Base-by-base conservation (phyloP, 164 flowering plant genomes). In the Vitis cinerea region DNA sequence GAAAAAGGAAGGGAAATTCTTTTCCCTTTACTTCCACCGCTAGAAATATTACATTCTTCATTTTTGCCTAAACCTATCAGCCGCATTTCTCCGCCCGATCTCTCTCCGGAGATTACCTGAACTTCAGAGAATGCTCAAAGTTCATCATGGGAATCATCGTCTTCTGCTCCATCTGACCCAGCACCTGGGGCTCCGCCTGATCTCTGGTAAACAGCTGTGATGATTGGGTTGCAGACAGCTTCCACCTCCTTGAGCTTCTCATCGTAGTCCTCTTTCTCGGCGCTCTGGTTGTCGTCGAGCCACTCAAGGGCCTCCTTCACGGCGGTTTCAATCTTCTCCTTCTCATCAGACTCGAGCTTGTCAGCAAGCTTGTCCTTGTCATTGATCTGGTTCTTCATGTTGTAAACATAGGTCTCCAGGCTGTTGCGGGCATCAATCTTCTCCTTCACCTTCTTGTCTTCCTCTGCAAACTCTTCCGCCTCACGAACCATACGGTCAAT, bases 331-430 rank as follows among this genome's bases (percentile, higher is more conserved):
- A 90, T 79, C 85, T 90, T 91, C 71, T 91, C 97, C 79, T 91
- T 92, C 84, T 90, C 94, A 10, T 87, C 93, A 1, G 88, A 73
- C 72, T 90, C 94, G 0, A 91, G 78, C 81, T 91, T 91, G 78
- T 91, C 94, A 13, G 92, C 94, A n/a, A 91, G 87, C 83, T 88
- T 89, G 81, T 91, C 97, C 75, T 91, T 87, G 86, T 91, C 97
- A n/a, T 64, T 79, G 63, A 91, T 61, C 80, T 88, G 92, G 81
- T 81, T 88, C 83, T 91, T 89, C 92, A 89, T 85, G 88, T 89
- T 88, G 83, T 91, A 91, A 1, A 87, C 67, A 44, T 89, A 89
- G 4, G 92, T 89, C 81, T 91, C 97, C 63, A 89, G 78, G 77
- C 89, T 77, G 84, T 91, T 91, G 9, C 94, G 85, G 4, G 97